These are phyloP conservation scores for Podospora pseudoanserina DNA, from an alignment of 495 filamentous ascomycete species.

Conservation along the genomic window DNA sequence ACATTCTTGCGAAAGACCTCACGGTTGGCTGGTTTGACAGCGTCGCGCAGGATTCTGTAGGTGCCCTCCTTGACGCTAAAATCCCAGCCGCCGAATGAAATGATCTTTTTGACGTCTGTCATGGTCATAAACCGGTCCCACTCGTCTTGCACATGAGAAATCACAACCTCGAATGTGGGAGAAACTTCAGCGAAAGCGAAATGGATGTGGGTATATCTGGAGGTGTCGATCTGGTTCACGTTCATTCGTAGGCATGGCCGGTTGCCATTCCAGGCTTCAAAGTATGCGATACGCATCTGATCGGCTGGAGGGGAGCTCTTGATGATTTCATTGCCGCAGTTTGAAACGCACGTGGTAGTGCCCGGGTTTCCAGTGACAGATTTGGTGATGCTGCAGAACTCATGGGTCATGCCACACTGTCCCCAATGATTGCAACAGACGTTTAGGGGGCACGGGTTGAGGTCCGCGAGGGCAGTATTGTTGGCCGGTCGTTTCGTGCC, in stretches of 20 bases:
- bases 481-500: conserved; percentile 15
- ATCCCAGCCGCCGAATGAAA: conserved; percentile 36
- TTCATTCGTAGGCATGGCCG: conserved; percentile 26
- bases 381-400: conserved; percentile 39
- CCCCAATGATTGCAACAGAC: conserved; percentile 42
- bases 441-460: conserved; percentile 39
- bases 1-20: conserved; percentile 25
- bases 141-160: conserved; percentile 18
- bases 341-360: conserved; percentile 40
- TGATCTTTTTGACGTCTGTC: conserved; percentile 22
- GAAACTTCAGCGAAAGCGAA: conserved; percentile 22
- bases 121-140: conserved; percentile 21
- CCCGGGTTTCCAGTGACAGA: conserved; percentile 37
- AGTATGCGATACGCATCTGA: conserved; percentile 25
- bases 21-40: conserved; percentile 21
- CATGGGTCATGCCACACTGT: conserved; percentile 43
- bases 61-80: conserved; percentile 22
- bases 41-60: conserved; percentile 28
- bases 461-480: conserved; percentile 16
- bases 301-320: conserved; percentile 9
- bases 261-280: conserved; percentile 28
- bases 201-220: conserved; percentile 25
- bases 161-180: conserved; percentile 2
- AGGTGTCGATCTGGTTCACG: conserved; percentile 12
- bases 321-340: conserved; percentile 40